These are phyloP conservation scores for Pezicula carpinea DNA, from an alignment of 2,329 filamentous ascomycete genomes.

Conservation along the genomic window DNA sequence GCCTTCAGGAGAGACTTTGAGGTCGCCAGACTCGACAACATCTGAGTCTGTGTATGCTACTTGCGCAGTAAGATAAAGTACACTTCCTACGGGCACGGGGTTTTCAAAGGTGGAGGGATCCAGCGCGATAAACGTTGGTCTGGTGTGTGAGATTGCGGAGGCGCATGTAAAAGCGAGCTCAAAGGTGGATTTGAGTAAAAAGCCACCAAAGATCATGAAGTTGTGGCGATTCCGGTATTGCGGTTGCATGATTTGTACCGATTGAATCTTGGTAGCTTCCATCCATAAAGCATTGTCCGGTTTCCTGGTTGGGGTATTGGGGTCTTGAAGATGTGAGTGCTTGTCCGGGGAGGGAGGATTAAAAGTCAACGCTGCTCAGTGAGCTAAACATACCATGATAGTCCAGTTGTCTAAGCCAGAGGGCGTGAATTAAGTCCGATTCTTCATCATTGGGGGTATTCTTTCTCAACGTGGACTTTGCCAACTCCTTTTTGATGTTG, in stretches of 20 bases:
- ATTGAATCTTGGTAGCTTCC: constrained; percentile 56
- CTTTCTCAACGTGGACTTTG: constrained; percentile 54
- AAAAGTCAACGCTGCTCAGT: too few relatives aligned
- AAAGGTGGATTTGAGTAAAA: constrained; percentile 65
- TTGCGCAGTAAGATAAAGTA: constrained; percentile 63
- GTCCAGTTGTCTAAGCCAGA: constrained; percentile 63
- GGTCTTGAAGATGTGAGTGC: constrained; percentile 32
- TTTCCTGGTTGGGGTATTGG: constrained; percentile 46
- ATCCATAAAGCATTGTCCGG: constrained; percentile 57
- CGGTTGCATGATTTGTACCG: constrained; percentile 70
- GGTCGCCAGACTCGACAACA: constrained; percentile 31
- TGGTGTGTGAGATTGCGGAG: constrained; percentile 60
- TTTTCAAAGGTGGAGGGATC: constrained; percentile 70
- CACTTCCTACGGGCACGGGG: constrained; percentile 66
- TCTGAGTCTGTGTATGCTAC: constrained; percentile 63
- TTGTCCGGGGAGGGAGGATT: not conserved
- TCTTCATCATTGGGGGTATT: constrained; percentile 66
- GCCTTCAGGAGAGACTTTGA: constrained; percentile 30
- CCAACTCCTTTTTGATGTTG: constrained; percentile 57
- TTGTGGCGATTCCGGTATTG: constrained; percentile 65
- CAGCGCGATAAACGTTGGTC: constrained; percentile 64
- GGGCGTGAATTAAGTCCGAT: constrained; percentile 62
- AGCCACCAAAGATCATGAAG: constrained; percentile 73
- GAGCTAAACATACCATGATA: constrained; percentile 44
- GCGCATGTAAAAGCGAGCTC: constrained; percentile 70